Evolutionary conservation across 2,329 filamentous ascomycete genomes (phyloP).

Genomic region (Acarospora socialis): DNA sequence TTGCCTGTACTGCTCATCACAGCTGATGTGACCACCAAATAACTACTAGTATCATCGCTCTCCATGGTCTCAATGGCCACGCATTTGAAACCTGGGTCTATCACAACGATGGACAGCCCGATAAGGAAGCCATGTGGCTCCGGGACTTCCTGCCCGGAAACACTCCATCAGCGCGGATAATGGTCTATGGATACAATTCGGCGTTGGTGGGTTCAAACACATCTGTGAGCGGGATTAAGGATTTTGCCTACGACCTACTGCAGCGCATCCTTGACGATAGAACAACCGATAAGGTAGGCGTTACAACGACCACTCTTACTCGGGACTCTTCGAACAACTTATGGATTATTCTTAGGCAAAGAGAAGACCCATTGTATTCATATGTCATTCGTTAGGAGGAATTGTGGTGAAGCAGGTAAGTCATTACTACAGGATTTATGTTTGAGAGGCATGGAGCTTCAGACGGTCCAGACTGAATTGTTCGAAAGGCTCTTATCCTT

Average conservation of each 20-base stretch:
- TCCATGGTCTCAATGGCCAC: conserved; percentile 5
- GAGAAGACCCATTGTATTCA: conserved; percentile 1
- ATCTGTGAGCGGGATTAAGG: conserved; percentile 1
- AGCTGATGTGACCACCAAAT: no score
- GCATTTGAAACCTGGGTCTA: conserved; percentile 3
- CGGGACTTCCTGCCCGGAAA: conserved; percentile 2
- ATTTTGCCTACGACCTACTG: conserved; percentile 3
- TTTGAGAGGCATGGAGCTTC: no score
- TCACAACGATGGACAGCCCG: not conserved
- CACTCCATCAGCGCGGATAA: not conserved
- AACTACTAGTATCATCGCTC: conserved; percentile 4
- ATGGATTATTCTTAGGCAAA: not conserved
- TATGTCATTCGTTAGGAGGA: conserved; percentile 4
- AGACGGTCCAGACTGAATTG: no score
- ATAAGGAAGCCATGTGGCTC: conserved; percentile 3
- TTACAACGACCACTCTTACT: no score
- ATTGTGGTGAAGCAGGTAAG: conserved; percentile 6
- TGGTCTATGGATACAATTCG: conserved; percentile 4
- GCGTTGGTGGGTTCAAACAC: conserved; percentile 1
- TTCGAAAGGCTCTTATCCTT: no score
- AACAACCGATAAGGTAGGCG: not conserved
- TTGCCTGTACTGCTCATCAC: not conserved
- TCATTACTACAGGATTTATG: not conserved
- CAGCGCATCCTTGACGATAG: conserved; percentile 3
- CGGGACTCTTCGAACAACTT: no score